Evolutionary conservation across 2,329 filamentous ascomycete genomes (phyloP).

Genomic region (Exophiala oligosperma): DNA sequence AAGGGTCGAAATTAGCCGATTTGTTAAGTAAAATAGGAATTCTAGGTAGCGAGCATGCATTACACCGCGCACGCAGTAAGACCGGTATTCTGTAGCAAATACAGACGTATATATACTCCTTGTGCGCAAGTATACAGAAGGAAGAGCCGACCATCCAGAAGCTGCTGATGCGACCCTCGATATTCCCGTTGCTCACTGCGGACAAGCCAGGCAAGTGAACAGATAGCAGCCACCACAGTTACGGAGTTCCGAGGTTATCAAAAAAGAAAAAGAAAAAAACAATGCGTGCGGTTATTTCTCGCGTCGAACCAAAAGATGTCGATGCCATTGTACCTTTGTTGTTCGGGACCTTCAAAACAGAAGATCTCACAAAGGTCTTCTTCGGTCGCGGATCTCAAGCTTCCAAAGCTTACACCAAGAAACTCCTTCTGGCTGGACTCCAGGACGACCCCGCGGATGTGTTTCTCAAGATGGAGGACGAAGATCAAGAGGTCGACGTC

Average conservation of each 20-base stretch:
- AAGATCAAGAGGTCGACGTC: constrained; percentile 8
- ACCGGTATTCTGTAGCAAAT: too few species aligned
- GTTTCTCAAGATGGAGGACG: constrained; percentile 19
- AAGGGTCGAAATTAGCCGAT: too few species aligned
- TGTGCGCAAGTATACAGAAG: too few species aligned
- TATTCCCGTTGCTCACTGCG: too few species aligned
- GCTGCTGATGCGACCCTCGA: too few species aligned
- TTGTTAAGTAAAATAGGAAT: too few species aligned
- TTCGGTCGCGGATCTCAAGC: constrained; percentile 12
- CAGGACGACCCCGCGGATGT: constrained; percentile 16
- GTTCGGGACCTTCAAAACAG: constrained; percentile 14
- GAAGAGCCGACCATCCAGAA: too few species aligned
- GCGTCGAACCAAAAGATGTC: constrained; percentile 14
- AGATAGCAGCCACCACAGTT: too few species aligned
- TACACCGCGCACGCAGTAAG: too few species aligned
- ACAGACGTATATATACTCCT: too few species aligned
- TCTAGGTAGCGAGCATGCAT: too few species aligned
- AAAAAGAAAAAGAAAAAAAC: neutral
- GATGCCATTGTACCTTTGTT: constrained; percentile 17
- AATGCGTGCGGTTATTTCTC: constrained; percentile 20
- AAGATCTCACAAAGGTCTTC: constrained; percentile 14
- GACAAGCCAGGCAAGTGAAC: too few species aligned
- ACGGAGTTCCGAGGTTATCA: neutral
- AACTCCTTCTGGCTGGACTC: constrained; percentile 6
- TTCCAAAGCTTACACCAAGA: constrained; percentile 13